phyloP scores from a whole-genome alignment of 148 eudicot genomes.

The Rhododendron ovatum region DNA sequence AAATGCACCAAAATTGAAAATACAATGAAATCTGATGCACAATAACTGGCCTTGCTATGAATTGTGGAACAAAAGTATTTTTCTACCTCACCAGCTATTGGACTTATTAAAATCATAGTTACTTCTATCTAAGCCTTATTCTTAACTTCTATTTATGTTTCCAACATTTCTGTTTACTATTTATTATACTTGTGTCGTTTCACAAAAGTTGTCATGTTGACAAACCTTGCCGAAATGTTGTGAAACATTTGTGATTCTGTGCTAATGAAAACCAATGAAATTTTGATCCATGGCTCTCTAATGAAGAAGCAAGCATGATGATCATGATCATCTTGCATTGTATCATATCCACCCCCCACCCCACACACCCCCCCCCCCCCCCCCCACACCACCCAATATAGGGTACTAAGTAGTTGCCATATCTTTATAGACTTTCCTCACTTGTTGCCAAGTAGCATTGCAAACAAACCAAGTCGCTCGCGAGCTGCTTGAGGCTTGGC shows the following conservation, averaged over 20 bases:
- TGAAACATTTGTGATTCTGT: neutral
- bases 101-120: neutral
- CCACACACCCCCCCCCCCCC: too few relatives aligned
- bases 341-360: neutral
- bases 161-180: neutral
- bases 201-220: neutral
- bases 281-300: neutral
- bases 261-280: neutral
- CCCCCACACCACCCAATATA: too few relatives aligned
- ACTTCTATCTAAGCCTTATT: neutral
- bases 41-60: neutral
- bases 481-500: neutral
- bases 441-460: neutral
- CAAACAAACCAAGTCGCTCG: neutral
- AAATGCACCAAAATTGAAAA: neutral
- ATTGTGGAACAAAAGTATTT: neutral
- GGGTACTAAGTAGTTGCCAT: neutral
- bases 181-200: neutral
- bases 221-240: neutral
- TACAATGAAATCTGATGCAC: neutral
- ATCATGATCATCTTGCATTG: neutral
- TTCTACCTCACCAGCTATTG: neutral
- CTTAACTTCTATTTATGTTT: neutral
- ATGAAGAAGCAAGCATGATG: neutral
- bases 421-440: neutral